Evolutionary conservation across 495 filamentous ascomycete species (phyloP).

Genomic region (Diplogelasinospora grovesii): DNA sequence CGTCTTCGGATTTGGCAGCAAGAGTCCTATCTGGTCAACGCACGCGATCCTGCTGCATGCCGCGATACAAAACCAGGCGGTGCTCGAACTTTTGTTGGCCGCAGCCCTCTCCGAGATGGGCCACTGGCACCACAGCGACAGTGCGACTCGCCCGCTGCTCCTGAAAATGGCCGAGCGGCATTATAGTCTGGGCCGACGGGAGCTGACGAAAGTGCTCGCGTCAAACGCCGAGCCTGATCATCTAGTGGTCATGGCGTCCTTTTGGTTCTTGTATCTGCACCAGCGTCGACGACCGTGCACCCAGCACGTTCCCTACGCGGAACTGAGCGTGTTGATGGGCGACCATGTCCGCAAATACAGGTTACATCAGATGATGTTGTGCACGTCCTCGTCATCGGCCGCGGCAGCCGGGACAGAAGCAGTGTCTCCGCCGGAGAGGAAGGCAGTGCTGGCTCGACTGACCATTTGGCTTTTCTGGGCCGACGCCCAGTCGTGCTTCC

Average conservation of each 20-base stretch:
- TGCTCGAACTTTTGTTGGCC: slow-evolving; percentile 16
- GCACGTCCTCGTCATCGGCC: too few relatives aligned
- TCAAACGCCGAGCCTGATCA: slow-evolving; percentile 4
- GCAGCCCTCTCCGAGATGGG: slow-evolving; percentile 11
- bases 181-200: slow-evolving; percentile 6
- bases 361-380: slow-evolving; percentile 8
- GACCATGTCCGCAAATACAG: slow-evolving; percentile 4
- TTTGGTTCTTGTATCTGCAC: slow-evolving; percentile 19
- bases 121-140: slow-evolving; percentile 1
- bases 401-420: not conserved
- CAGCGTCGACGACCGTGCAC: slow-evolving; percentile 5
- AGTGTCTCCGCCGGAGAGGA: not conserved
- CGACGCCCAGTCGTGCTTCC: slow-evolving; percentile 20
- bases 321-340: slow-evolving; percentile 12
- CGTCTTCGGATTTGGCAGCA: slow-evolving; percentile 17
- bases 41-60: slow-evolving; percentile 13
- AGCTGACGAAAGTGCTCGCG: not conserved
- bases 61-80: not conserved
- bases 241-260: slow-evolving; percentile 12
- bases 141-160: not conserved
- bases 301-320: not conserved
- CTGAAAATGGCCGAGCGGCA: slow-evolving; percentile 8
- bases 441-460: slow-evolving; percentile 18
- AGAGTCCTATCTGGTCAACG: slow-evolving; percentile 16
- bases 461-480: slow-evolving; percentile 23